Evolutionary conservation across 2,329 filamentous ascomycete species (phyloP), one percentile per base, ranked within the genome.

Genomic region (Paecilomyces sp.): DNA sequence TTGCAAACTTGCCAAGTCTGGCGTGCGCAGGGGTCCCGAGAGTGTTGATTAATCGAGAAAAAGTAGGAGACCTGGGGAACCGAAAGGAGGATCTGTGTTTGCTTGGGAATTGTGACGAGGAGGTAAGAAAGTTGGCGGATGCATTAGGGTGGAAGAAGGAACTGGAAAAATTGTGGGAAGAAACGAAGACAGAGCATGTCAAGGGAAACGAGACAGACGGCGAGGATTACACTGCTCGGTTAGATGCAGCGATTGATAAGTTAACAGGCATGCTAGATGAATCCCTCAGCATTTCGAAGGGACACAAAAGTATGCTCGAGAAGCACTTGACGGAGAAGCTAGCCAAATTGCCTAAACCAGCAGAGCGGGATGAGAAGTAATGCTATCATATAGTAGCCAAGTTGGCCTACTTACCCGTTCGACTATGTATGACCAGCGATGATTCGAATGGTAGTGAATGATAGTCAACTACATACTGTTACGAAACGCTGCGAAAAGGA

Each of bases 141-240:
- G 84, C 84, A 33, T 82, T 93, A 28, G 91, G 91, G 0, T 96
- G 92, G 92, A 72, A 81, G 2, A 85, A 89, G 1, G 91, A 96
- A 69, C 77, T 96, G 22, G 89, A 95, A 68, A 71, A 67, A 6
- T 64, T 88, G 57, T 96, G 90, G 90, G 78, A 82, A 6, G 75
- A 77, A 25, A 79, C 86, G 0, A 84, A 86, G 1, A 80, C 86
- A n/a, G 76, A 83, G 12, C 75, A 81, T n/a, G 11, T 6, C 5
- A 13, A n/a, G 36, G 36, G 15, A 13, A 28, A 6, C 25, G 34
- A 36, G 60, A 79, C 85, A 66, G 81, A 82, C 7, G 8, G 75
- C 77, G 58, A 77, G 57, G 58, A 60, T 28, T 55, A 61, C 60
- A 65, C 1, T 24, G 51, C 8, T n/a, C 8, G 15, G 36, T 15